These are phyloP conservation scores for Macrolepiota fuliginosa DNA, from an alignment of 768 basidiomycete species.

Conservation along the genomic window DNA sequence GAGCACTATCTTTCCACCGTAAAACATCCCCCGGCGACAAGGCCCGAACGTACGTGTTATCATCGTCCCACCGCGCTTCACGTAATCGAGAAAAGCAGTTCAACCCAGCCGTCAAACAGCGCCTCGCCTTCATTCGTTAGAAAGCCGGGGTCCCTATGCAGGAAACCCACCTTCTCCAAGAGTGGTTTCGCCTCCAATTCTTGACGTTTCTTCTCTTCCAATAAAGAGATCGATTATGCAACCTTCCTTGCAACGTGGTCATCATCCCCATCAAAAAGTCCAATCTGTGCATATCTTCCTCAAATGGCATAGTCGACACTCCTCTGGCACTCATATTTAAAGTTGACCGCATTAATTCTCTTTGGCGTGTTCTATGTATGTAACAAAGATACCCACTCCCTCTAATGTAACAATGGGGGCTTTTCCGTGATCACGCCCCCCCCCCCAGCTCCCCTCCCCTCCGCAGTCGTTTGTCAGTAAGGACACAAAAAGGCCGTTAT, in stretches of 20 bases:
- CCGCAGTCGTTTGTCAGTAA: too few species aligned
- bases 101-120: too few species aligned
- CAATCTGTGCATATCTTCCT: not conserved
- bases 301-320: not conserved
- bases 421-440: too few species aligned
- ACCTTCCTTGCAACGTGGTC: constrained; percentile 1
- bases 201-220: not conserved
- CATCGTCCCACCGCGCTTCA: too few species aligned
- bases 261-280: not conserved
- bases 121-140: not conserved
- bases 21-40: too few species aligned
- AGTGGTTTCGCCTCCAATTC: not conserved
- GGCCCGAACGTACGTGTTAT: too few species aligned
- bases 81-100: too few species aligned
- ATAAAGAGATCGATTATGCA: not conserved
- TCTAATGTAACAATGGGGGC: too few species aligned
- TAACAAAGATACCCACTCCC: not conserved
- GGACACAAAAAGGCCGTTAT: not conserved
- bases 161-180: not conserved
- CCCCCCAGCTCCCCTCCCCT: too few species aligned
- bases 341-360: not conserved
- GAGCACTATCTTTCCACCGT: too few species aligned
- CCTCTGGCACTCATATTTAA: not conserved
- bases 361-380: not conserved
- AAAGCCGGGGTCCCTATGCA: not conserved